Conservation (phyloP, 192 early-diverging fungal genomes). For the Linnemannia exigua region DNA sequence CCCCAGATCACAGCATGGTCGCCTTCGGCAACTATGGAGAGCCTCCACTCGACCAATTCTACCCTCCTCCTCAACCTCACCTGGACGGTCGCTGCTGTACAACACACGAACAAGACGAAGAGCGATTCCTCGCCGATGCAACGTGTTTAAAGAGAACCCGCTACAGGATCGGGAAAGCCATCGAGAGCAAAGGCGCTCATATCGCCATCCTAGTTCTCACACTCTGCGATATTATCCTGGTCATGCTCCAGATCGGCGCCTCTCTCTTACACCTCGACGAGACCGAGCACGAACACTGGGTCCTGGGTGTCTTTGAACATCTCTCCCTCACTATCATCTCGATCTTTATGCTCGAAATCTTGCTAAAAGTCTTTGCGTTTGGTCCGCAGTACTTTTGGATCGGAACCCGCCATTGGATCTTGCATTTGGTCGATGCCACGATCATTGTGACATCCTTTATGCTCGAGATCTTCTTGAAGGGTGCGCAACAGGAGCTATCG, state of each 20-base stretch:
- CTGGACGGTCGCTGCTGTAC: not conserved
- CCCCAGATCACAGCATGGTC: not conserved
- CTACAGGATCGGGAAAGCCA: not conserved
- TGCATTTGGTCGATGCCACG: constrained; percentile 61
- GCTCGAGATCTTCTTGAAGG: constrained; percentile 60
- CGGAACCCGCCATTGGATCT: constrained; percentile 21
- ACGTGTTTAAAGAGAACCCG: not conserved
- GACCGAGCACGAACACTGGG: constrained; percentile 40
- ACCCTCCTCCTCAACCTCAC: not conserved
- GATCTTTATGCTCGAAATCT: constrained; percentile 64
- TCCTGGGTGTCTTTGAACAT: constrained; percentile 47
- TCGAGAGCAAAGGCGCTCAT: constrained; percentile 22
- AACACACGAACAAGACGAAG: not conserved
- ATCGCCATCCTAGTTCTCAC: constrained; percentile 38
- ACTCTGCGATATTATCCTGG: constrained; percentile 30
- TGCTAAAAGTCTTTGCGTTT: constrained; percentile 60
- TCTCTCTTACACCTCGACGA: constrained; percentile 35
- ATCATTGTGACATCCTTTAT: constrained; percentile 61
- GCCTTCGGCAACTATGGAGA: not conserved
- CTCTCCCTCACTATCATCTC: constrained; percentile 56
- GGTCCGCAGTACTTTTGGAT: constrained; percentile 58
- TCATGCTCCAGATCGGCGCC: constrained; percentile 41
- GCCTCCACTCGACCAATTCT: not conserved
- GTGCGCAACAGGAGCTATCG: constrained; percentile 60
- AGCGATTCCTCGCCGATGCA: not conserved